Conservation (phyloP, 225 moss, liverwort and hornwort genomes). For the Anthoceros angustus region DNA sequence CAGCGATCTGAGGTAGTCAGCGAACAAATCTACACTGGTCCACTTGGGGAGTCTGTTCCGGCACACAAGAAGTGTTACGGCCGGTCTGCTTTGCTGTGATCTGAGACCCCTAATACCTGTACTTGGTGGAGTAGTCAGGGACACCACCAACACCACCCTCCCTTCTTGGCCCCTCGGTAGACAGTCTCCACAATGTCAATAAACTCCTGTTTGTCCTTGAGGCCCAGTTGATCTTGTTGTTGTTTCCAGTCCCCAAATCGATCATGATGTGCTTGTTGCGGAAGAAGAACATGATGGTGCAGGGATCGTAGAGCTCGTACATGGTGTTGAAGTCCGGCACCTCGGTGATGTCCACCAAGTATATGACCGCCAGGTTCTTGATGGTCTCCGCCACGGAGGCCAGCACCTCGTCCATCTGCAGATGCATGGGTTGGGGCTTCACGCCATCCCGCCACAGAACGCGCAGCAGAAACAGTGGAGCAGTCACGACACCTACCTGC, state of each 20-base stretch:
- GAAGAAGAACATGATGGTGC: slow-evolving; percentile 99
- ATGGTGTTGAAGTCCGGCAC: slow-evolving; percentile 98
- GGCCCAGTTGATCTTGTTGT: slow-evolving; percentile 99
- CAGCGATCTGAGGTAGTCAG: too few relatives aligned
- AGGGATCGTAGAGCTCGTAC: slow-evolving; percentile 98
- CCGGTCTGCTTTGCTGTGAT: neutral
- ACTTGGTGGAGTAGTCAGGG: slow-evolving; percentile 99
- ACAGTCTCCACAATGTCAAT: slow-evolving; percentile 97
- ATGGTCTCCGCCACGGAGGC: slow-evolving; percentile 99
- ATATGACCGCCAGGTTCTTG: slow-evolving; percentile 90
- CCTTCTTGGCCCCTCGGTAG: slow-evolving; percentile 88
- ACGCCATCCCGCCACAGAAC: neutral
- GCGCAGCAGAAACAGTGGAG: neutral
- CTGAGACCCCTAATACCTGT: slow-evolving; percentile 39
- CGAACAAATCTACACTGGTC: too few relatives aligned
- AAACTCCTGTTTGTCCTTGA: slow-evolving; percentile 98
- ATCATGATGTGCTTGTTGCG: slow-evolving; percentile 99
- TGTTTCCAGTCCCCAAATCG: slow-evolving; percentile 96
- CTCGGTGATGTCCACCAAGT: slow-evolving; percentile 83
- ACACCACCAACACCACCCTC: slow-evolving; percentile 93
- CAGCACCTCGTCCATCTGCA: slow-evolving; percentile 90
- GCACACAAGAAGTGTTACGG: too few relatives aligned
- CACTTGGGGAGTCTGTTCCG: too few relatives aligned
- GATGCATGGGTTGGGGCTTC: neutral
- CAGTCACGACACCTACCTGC: slow-evolving; percentile 24